Percentiles rank a stretch among this genome's conserved stretches.
These are phyloP conservation scores for Physcomitrellopsis africana DNA, from an alignment of 225 moss, liverwort and hornwort genomes.

Conservation along the genomic window DNA sequence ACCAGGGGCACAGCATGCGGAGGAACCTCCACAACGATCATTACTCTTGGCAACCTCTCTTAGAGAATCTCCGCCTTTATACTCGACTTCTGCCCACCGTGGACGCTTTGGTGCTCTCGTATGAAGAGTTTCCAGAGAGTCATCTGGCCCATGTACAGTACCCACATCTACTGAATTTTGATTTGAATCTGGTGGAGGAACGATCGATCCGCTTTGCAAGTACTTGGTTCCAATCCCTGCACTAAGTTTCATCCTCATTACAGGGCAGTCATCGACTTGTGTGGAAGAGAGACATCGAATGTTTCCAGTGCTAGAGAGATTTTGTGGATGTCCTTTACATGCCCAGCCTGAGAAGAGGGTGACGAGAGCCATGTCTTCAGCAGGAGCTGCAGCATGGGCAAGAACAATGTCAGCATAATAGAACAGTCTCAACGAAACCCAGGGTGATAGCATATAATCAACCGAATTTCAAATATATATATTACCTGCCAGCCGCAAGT, in stretches of 20 bases:
- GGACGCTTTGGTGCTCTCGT: constrained; percentile 80
- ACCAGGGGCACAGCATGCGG: constrained; percentile 84
- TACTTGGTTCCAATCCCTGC: constrained; percentile 30
- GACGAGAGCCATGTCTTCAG: constrained; percentile 90
- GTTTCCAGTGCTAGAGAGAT: constrained; percentile 57
- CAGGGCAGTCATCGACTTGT: constrained; percentile 70
- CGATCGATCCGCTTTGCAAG: constrained; percentile 19
- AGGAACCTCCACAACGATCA: constrained; percentile 51
- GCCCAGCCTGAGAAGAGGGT: constrained; percentile 99
- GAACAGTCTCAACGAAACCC: neutral
- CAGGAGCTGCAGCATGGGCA: constrained; percentile 69
- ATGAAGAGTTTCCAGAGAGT: constrained; percentile 49
- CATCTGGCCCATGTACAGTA: constrained; percentile 64
- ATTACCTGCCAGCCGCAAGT: constrained; percentile 90
- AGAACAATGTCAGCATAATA: constrained; percentile 22
- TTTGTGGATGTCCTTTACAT: constrained; percentile 88
- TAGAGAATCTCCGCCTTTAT: constrained; percentile 32
- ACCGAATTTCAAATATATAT: constrained; percentile 6
- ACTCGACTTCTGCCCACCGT: constrained; percentile 51
- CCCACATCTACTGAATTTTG: constrained; percentile 52
- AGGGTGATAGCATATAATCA: constrained; percentile 11
- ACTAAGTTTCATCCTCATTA: constrained; percentile 62
- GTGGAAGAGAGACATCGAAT: constrained; percentile 82
- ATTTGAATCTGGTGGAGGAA: constrained; percentile 44
- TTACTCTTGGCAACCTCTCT: constrained; percentile 37